phyloP scores from a whole-genome alignment of 768 basidiomycete species.

The Guyanaporus albipodus region DNA sequence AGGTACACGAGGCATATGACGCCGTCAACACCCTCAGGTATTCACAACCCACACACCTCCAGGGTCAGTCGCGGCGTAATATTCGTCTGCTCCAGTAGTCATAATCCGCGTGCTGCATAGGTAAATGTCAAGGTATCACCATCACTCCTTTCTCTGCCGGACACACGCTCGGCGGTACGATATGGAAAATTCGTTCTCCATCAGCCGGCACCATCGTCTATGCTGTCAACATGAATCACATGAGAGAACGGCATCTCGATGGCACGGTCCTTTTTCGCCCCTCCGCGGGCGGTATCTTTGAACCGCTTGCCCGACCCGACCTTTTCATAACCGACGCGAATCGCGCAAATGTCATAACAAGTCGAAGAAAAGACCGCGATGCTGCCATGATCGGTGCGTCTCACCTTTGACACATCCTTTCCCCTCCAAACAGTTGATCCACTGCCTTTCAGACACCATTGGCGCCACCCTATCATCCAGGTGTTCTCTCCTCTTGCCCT shows the following conservation, averaged over 20 bases:
- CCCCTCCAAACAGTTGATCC: neutral
- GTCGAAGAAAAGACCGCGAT: constrained; percentile 87
- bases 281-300: constrained; percentile 74
- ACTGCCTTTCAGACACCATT: constrained; percentile 63
- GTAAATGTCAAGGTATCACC: constrained; percentile 88
- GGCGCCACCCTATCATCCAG: constrained; percentile 78
- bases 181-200: constrained; percentile 99
- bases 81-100: constrained; percentile 1
- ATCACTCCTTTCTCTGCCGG: constrained; percentile 95
- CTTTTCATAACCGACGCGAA: constrained; percentile 92
- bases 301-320: constrained; percentile 85
- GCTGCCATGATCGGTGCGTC: constrained; percentile 75
- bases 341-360: constrained; percentile 74
- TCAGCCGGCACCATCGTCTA: constrained; percentile 95
- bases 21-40: constrained; percentile 89
- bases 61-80: constrained; percentile 52
- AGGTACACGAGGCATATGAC: constrained; percentile 92
- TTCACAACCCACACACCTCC: constrained; percentile 92
- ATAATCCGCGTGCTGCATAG: constrained; percentile 33
- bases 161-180: constrained; percentile 92
- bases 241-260: constrained; percentile 91
- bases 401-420: neutral
- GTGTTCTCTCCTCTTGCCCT: constrained; percentile 84
- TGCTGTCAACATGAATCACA: constrained; percentile 94
- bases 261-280: constrained; percentile 83